Conservation (phyloP, 345 rosid genomes). For the Eucalyptus sideroxylon region DNA sequence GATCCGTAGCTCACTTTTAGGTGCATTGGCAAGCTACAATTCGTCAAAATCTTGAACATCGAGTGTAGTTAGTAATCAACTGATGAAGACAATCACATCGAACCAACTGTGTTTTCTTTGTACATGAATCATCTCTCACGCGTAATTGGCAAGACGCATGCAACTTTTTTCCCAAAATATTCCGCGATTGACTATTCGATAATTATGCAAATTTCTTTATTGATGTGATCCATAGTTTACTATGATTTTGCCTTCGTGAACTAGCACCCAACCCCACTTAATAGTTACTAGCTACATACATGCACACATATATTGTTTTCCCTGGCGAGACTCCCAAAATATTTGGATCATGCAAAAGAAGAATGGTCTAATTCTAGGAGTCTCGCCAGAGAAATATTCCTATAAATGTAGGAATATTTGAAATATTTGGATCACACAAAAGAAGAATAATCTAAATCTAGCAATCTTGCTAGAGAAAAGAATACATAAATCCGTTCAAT, state of each 20-base stretch:
- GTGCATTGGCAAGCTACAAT: neutral
- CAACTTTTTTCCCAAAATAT: neutral
- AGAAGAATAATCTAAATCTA: neutral
- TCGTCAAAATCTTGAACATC: neutral
- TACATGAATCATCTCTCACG: neutral
- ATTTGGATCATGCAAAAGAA: neutral
- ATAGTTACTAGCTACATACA: neutral
- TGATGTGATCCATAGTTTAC: neutral
- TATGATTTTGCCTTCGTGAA: neutral
- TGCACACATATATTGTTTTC: neutral
- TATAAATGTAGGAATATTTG: too few species aligned
- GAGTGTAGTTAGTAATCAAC: neutral
- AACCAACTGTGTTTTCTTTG: neutral
- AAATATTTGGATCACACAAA: neutral
- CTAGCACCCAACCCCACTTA: neutral
- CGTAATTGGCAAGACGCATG: neutral
- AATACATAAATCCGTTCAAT: neutral
- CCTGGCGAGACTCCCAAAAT: too few species aligned
- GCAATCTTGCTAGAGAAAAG: neutral
- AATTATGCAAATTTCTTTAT: neutral
- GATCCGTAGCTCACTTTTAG: neutral
- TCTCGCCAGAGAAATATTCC: neutral
- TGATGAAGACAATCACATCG: neutral
- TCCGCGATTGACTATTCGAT: neutral
- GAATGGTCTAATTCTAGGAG: neutral